Percentiles rank a stretch among this genome's conserved stretches.
Evolutionary conservation across 805 yeast genomes (phyloP).

Genomic region (Candida silvatica): DNA sequence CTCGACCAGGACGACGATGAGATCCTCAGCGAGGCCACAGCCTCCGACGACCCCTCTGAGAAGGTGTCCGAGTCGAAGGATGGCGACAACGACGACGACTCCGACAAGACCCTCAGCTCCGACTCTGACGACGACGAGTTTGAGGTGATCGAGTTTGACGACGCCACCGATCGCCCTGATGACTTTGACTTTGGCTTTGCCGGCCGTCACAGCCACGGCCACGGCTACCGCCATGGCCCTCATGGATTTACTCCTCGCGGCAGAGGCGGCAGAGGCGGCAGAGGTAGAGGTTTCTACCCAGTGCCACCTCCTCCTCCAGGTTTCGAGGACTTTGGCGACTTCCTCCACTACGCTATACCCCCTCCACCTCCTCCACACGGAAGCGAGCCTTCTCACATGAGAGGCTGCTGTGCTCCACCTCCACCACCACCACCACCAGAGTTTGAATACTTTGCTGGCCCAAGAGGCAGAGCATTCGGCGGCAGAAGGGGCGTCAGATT

Average conservation of each 20-base stretch:
- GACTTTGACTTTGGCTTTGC: too few relatives aligned
- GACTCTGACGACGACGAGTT: too few relatives aligned
- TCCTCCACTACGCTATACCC: neutral
- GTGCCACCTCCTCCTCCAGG: slow-evolving; percentile 1
- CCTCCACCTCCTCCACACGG: neutral
- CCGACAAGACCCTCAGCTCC: too few relatives aligned
- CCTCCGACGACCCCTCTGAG: too few relatives aligned
- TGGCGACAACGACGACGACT: too few relatives aligned
- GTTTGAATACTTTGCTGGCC: neutral
- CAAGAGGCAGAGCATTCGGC: neutral
- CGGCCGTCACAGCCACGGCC: too few relatives aligned
- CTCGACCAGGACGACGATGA: too few relatives aligned
- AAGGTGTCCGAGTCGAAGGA: too few relatives aligned
- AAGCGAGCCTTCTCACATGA: neutral
- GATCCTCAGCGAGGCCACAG: too few relatives aligned
- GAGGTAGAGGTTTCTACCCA: neutral
- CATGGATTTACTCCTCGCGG: too few relatives aligned
- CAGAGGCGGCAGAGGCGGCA: neutral
- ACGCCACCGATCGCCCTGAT: too few relatives aligned
- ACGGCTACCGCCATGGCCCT: neutral
- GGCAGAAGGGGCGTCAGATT: neutral
- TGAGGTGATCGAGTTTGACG: too few relatives aligned
- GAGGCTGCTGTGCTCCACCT: neutral
- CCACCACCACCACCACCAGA: neutral
- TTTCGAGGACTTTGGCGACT: neutral